Evolutionary conservation across 371 early-diverging fungal species (phyloP), one percentile per base, ranked within the genome.

Genomic region (Rhizopus stolonifer): DNA sequence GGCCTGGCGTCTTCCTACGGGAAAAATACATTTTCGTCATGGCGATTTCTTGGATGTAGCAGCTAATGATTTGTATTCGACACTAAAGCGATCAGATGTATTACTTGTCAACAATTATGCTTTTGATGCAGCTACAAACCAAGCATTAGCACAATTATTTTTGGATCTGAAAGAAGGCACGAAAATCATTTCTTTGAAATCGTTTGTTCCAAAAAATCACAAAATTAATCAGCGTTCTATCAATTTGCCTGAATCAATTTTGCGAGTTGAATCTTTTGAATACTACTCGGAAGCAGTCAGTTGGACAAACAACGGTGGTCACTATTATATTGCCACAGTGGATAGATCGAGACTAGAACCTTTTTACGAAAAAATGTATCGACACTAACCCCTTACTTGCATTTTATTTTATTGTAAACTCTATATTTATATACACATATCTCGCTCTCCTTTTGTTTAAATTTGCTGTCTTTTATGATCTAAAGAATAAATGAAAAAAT

Each of bases 21-120:
- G 86, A 49, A 70, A 79, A 52, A 85, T 85, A 52, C 80, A 65
- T 38, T 77, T 91, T 50, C 74, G 82, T 43, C 83, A 81, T n/a
- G 92, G 87, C 14, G 90, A 90, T 69, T 89, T 91, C 65, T 65
- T 89, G 40, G 86, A 87, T 26, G 56, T 68, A 18, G 65, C 58
- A 33, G 77, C 79, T 25, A 70, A 83, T 18, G 81, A 79, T 31
- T 63, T 89, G 8, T 74, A 82, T 34, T 60, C 81, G 34, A 85
- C 90, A 31, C 60, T 95, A 48, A 85, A 85, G 17, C 72, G 78
- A 13, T 94, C 94, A 4, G 94, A 95, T 63, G 93, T 98, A 17
- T 77, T 98, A 33, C 79, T 98, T 47, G 93, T 93, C 53, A 95
- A 95, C 72, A 95, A 95, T 69, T 96, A 94, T 60, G 94, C 92